Percentiles rank a stretch among this genome's conserved stretches.
Evolutionary conservation across 352 stramenopile genomes (phyloP).

Genomic region (Globisporangium splendens): DNA sequence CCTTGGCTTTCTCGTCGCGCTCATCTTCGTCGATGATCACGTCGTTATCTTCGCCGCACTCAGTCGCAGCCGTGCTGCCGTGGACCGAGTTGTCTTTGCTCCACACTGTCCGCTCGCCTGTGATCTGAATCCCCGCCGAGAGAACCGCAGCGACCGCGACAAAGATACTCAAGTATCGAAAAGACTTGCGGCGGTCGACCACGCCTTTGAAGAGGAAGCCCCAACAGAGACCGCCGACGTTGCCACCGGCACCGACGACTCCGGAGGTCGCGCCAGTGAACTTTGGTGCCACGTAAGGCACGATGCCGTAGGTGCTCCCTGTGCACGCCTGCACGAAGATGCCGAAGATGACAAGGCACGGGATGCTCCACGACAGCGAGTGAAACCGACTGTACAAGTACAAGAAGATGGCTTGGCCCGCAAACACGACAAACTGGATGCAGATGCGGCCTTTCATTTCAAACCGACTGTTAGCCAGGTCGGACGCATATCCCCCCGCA

Average conservation of each 20-base stretch:
- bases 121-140: conserved; percentile 40
- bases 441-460: conserved; percentile 86
- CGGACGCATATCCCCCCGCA: conserved; percentile 80
- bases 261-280: conserved; percentile 36
- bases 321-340: conserved; percentile 80
- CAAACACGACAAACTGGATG: conserved; percentile 71
- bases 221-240: conserved; percentile 34
- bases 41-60: conserved; percentile 10
- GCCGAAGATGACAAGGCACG: conserved; percentile 80
- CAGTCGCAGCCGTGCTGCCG: conserved; percentile 17
- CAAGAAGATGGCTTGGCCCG: conserved; percentile 72
- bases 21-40: background rate
- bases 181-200: conserved; percentile 14
- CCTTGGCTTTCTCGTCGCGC: background rate
- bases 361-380: conserved; percentile 46
- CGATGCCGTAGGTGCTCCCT: conserved; percentile 49
- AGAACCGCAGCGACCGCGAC: conserved; percentile 27
- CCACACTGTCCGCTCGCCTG: conserved; percentile 22
- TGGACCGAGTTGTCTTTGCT: conserved; percentile 21
- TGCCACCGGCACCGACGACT: conserved; percentile 36
- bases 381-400: conserved; percentile 77
- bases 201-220: conserved; percentile 40
- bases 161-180: conserved; percentile 30
- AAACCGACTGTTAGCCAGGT: conserved; percentile 66
- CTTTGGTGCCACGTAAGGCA: conserved; percentile 46